phyloP scores from a whole-genome alignment of 2,329 filamentous ascomycete species.

The Cytospora piceicola region DNA sequence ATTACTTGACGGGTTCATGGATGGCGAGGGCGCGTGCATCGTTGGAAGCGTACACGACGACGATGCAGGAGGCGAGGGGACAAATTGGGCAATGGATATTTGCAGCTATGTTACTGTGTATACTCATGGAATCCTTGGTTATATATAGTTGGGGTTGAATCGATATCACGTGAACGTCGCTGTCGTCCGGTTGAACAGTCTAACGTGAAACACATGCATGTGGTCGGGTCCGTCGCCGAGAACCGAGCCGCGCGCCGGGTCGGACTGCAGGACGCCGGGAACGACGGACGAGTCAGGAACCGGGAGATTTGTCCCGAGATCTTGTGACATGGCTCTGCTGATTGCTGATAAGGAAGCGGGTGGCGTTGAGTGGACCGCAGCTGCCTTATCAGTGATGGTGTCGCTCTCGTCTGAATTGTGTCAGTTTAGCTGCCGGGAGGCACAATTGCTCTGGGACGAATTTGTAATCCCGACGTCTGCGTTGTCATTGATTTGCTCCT shows the following conservation, averaged over 20 bases:
- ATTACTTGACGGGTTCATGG: too few relatives aligned
- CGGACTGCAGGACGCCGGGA: neutral
- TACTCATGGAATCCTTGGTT: too few relatives aligned
- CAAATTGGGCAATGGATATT: too few relatives aligned
- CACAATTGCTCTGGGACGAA: slow-evolving; percentile 6
- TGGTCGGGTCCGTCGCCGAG: too few relatives aligned
- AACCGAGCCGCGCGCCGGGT: neutral
- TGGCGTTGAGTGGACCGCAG: neutral
- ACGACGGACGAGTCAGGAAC: neutral
- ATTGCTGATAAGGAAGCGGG: neutral
- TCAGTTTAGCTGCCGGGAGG: slow-evolving; percentile 7
- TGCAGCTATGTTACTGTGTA: too few relatives aligned
- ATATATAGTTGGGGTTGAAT: too few relatives aligned
- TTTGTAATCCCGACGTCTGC: slow-evolving; percentile 26
- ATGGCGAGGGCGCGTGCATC: too few relatives aligned
- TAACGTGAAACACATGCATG: too few relatives aligned
- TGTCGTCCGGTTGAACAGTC: too few relatives aligned
- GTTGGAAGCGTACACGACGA: too few relatives aligned
- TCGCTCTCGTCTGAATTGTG: neutral
- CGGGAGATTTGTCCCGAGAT: neutral
- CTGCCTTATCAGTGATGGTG: slow-evolving; percentile 28
- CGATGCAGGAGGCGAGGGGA: too few relatives aligned
- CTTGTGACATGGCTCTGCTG: neutral
- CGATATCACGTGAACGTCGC: too few relatives aligned
- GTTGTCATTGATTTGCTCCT: slow-evolving; percentile 17